Evolutionary conservation across 2,329 filamentous ascomycete species (phyloP).

Genomic region (Neofusicoccum parvum): DNA sequence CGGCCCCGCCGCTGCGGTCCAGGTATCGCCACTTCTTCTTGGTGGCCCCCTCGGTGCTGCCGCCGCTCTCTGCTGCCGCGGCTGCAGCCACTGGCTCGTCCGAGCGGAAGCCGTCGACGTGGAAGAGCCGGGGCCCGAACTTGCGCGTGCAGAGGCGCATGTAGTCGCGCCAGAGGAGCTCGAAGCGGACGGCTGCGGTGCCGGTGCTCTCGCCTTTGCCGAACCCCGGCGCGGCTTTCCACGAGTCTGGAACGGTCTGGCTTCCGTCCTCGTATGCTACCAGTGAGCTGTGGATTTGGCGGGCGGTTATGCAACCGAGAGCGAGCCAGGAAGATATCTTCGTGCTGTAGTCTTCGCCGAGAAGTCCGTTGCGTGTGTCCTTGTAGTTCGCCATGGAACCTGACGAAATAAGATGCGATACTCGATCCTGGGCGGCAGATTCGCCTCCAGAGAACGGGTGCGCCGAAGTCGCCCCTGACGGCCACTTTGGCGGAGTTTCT

Average conservation of each 20-base stretch:
- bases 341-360: conserved; percentile 72
- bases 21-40: conserved; percentile 36
- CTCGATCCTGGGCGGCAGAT: conserved; percentile 57
- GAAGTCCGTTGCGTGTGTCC: conserved; percentile 69
- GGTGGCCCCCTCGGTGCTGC: background rate
- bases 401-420: conserved; percentile 62
- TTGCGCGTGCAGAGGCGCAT: conserved; percentile 76
- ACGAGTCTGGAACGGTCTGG: conserved; percentile 27
- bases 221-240: conserved; percentile 56
- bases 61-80: conserved; percentile 35
- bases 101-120: conserved; percentile 63
- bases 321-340: conserved; percentile 75
- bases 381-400: conserved; percentile 68
- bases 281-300: conserved; percentile 71
- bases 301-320: conserved; percentile 71
- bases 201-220: conserved; percentile 73
- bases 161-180: conserved; percentile 79
- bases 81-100: conserved; percentile 27
- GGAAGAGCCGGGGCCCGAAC: conserved; percentile 67
- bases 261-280: conserved; percentile 69
- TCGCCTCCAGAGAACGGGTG: conserved; percentile 73
- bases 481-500: conserved; percentile 54
- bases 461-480: conserved; percentile 57
- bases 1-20: conserved; percentile 32
- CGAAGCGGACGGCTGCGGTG: conserved; percentile 69